phyloP scores from a whole-genome alignment of 352 stramenopile species.

The Globisporangium orthogonon region DNA sequence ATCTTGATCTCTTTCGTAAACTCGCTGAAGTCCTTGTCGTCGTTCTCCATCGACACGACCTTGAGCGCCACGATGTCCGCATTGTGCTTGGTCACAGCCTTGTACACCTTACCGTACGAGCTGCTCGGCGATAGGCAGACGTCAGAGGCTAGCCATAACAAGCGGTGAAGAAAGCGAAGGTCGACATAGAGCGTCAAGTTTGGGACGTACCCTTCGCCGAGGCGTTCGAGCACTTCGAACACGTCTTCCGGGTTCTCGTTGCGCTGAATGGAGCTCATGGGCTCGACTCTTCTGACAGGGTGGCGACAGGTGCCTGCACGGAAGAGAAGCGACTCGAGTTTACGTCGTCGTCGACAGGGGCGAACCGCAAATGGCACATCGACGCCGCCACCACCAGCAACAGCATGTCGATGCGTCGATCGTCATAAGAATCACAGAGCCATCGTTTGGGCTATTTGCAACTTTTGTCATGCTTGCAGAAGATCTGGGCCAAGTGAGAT shows the following conservation, averaged over 20 bases:
- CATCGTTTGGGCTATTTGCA: too few species aligned
- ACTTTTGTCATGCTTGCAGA: too few species aligned
- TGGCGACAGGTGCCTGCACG: too few species aligned
- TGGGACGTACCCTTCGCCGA: conserved; percentile 48
- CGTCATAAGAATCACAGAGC: too few species aligned
- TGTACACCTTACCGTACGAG: conserved; percentile 84
- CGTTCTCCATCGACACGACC: conserved; percentile 76
- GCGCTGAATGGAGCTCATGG: conserved; percentile 58
- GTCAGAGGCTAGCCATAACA: neutral
- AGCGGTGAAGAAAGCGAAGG: too few species aligned
- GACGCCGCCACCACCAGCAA: too few species aligned
- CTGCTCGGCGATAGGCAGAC: conserved; percentile 10
- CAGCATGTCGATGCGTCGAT: too few species aligned
- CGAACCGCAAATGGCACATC: too few species aligned
- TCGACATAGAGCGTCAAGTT: too few species aligned
- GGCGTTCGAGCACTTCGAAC: conserved; percentile 68
- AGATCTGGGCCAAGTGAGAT: too few species aligned
- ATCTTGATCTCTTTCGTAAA: conserved; percentile 86
- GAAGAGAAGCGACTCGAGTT: neutral
- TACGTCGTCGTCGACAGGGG: too few species aligned
- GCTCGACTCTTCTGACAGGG: too few species aligned
- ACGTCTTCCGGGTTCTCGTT: conserved; percentile 63
- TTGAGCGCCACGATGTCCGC: conserved; percentile 78
- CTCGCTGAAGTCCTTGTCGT: conserved; percentile 53
- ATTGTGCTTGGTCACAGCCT: conserved; percentile 51